phyloP scores from a whole-genome alignment of 306 rosid species.

The Prunus campanulata region DNA sequence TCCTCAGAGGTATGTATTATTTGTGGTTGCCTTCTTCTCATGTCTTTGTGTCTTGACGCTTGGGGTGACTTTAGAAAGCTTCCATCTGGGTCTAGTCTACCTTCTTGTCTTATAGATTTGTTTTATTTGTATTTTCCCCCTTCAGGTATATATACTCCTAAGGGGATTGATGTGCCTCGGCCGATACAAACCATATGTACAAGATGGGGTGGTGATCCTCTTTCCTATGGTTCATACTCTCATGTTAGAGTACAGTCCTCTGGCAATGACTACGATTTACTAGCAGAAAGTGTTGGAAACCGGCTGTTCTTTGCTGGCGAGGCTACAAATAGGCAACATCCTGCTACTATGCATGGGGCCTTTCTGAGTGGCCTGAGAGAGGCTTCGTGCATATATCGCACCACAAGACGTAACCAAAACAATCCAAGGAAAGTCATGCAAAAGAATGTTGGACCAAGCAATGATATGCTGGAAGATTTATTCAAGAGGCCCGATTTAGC shows the following conservation, averaged over 20 bases:
- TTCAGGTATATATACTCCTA: slow-evolving; percentile 73
- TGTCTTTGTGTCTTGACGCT: neutral
- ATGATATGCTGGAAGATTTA: slow-evolving; percentile 48
- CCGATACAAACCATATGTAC: slow-evolving; percentile 87
- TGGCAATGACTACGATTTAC: slow-evolving; percentile 80
- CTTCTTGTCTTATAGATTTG: slow-evolving; percentile 3
- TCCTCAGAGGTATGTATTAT: slow-evolving; percentile 65
- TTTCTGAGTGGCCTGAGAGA: slow-evolving; percentile 91
- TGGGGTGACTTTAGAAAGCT: slow-evolving; percentile 15
- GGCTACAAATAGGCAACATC: slow-evolving; percentile 89
- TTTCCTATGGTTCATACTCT: slow-evolving; percentile 90
- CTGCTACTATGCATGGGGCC: slow-evolving; percentile 98
- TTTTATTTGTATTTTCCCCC: neutral
- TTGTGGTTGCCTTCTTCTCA: slow-evolving; percentile 2
- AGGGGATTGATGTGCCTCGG: slow-evolving; percentile 72
- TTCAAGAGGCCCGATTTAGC: slow-evolving; percentile 70
- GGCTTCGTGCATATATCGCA: slow-evolving; percentile 65
- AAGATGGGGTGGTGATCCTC: slow-evolving; percentile 91
- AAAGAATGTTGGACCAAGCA: slow-evolving; percentile 49
- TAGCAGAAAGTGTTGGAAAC: slow-evolving; percentile 78
- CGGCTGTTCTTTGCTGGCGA: slow-evolving; percentile 91
- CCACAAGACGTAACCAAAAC: slow-evolving; percentile 38
- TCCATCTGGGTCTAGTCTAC: slow-evolving; percentile 7
- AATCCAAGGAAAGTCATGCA: slow-evolving; percentile 35
- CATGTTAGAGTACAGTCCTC: slow-evolving; percentile 82